Conservation (phyloP, 352 stramenopile species). For the Phytophthora litchii region DNA sequence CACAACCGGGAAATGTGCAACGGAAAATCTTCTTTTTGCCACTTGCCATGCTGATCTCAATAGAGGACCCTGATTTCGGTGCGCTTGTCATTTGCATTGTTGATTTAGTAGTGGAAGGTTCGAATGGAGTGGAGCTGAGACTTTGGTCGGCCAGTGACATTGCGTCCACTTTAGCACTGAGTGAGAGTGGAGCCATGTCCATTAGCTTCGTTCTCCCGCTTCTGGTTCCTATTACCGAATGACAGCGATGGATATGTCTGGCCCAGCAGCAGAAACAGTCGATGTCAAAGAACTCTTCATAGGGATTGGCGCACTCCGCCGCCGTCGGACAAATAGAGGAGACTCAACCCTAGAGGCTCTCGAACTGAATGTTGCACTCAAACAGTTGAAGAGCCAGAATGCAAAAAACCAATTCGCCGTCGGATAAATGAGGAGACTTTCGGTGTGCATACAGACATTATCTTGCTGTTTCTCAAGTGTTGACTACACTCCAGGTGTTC, state of each 20-base stretch:
- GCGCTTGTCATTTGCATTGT: neutral
- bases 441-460: no score
- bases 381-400: constrained; percentile 1
- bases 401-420: neutral
- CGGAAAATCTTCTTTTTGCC: constrained; percentile 38
- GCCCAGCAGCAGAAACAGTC: neutral
- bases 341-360: constrained; percentile 11
- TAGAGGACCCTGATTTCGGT: neutral
- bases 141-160: constrained; percentile 12
- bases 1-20: constrained; percentile 59
- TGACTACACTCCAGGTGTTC: no score
- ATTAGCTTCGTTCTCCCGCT: constrained; percentile 4
- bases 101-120: constrained; percentile 1
- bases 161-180: constrained; percentile 30
- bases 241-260: constrained; percentile 14
- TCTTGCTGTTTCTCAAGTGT: no score
- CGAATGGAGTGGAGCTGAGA: constrained; percentile 9
- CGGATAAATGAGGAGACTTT: no score
- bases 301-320: constrained; percentile 11
- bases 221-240: neutral
- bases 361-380: constrained; percentile 8
- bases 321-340: constrained; percentile 25
- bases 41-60: constrained; percentile 4
- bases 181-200: constrained; percentile 25
- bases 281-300: constrained; percentile 21